These are phyloP conservation scores for Hagleromyces aurorensis DNA, from an alignment of 805 yeast species.

Conservation along the genomic window DNA sequence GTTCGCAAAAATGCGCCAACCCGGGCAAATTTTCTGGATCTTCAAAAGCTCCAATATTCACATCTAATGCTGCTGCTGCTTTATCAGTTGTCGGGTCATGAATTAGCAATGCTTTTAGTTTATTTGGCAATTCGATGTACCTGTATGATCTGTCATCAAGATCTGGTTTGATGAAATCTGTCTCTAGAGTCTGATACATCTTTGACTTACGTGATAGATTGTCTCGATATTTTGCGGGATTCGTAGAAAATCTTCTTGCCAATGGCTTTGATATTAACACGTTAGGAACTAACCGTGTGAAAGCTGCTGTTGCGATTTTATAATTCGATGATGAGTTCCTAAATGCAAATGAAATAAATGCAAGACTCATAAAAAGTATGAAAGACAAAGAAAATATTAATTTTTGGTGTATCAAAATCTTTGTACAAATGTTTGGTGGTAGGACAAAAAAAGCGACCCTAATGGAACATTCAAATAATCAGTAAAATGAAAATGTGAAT, in stretches of 20 bases:
- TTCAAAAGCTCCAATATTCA: slow-evolving; percentile 66
- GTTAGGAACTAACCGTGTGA: slow-evolving; percentile 1
- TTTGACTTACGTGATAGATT: no score
- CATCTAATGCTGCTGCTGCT: slow-evolving; percentile 74
- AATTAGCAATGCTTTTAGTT: slow-evolving; percentile 52
- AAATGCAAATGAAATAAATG: slow-evolving; percentile 3
- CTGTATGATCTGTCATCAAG: slow-evolving; percentile 73
- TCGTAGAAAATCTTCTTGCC: no score
- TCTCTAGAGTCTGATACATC: no score
- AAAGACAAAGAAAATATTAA: no score
- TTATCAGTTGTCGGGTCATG: slow-evolving; percentile 65
- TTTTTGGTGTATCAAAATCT: no score
- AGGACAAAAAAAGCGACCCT: no score
- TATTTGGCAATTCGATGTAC: slow-evolving; percentile 49
- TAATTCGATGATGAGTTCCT: slow-evolving; percentile 1
- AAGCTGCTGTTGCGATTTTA: background rate
- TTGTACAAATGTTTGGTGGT: no score
- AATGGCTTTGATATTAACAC: background rate
- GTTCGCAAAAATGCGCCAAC: slow-evolving; percentile 71
- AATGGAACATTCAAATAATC: no score
- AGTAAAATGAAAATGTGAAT: no score
- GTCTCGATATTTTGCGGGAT: no score
- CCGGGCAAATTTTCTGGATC: slow-evolving; percentile 62
- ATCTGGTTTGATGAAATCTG: slow-evolving; percentile 34
- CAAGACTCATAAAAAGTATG: slow-evolving; percentile 10